A percentile compares a stretch with the other conserved stretches of the same genome.
Conservation (phyloP, 192 early-diverging fungal genomes). For the Backusella luteola region DNA sequence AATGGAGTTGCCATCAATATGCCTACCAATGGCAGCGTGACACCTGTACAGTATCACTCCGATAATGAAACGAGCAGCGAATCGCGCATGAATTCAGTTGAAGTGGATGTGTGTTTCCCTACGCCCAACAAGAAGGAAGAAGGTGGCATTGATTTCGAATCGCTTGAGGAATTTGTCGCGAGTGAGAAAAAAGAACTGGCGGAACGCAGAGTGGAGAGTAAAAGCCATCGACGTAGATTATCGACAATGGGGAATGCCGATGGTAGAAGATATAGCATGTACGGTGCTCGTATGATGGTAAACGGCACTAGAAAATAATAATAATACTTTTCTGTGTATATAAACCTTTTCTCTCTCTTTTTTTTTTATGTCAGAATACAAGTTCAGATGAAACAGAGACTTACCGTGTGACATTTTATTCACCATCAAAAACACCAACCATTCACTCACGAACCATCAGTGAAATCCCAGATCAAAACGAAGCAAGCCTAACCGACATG, state of each 20-base stretch:
- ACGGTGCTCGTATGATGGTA: slow-evolving; percentile 31
- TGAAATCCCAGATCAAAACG: slow-evolving; percentile 26
- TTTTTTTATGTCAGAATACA: slow-evolving; percentile 9
- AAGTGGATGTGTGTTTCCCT: slow-evolving; percentile 35
- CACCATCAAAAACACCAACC: slow-evolving; percentile 22
- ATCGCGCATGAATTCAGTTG: background rate
- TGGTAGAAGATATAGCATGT: slow-evolving; percentile 20
- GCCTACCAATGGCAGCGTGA: background rate
- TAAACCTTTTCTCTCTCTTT: background rate
- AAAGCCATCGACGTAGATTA: slow-evolving; percentile 9
- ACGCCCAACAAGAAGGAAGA: slow-evolving; percentile 4
- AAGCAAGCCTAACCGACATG: slow-evolving; percentile 20
- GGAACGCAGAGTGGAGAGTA: background rate
- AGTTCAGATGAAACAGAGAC: slow-evolving; percentile 19
- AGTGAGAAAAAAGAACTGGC: slow-evolving; percentile 11
- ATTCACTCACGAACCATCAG: slow-evolving; percentile 29
- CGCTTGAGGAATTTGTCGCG: slow-evolving; percentile 22
- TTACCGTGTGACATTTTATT: slow-evolving; percentile 29
- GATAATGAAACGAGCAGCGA: background rate
- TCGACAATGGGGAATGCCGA: slow-evolving; percentile 19
- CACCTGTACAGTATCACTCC: background rate
- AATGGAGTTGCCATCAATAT: slow-evolving; percentile 2
- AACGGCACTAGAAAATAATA: background rate
- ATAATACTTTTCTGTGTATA: background rate
- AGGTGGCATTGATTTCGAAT: slow-evolving; percentile 20